Percentiles rank a stretch among this genome's conserved stretches.
phyloP scores from a whole-genome alignment of 306 rosid species.

The Cotoneaster glaucophyllus region DNA sequence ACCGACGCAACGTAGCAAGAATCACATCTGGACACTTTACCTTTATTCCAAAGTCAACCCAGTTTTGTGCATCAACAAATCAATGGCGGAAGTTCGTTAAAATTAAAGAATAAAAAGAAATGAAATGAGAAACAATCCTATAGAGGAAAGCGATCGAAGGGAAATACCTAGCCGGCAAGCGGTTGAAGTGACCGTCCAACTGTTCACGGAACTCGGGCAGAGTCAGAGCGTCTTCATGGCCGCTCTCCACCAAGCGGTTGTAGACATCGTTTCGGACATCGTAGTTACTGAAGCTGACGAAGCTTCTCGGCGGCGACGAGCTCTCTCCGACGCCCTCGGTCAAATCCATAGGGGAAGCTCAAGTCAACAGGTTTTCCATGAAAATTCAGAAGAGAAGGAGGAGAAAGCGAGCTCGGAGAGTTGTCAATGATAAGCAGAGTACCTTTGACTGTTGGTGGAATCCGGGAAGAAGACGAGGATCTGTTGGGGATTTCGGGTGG shows the following conservation, averaged over 20 bases:
- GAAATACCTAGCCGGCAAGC: constrained; percentile 80
- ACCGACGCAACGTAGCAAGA: too few species aligned
- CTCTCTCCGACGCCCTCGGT: constrained; percentile 96
- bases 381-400: constrained; percentile 1
- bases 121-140: not conserved
- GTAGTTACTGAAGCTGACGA: constrained; percentile 50
- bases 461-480: constrained; percentile 17
- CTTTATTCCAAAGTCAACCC: too few species aligned
- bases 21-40: too few species aligned
- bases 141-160: not conserved
- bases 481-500: not conserved
- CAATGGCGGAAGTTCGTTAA: not conserved
- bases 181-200: constrained; percentile 86
- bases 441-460: constrained; percentile 38
- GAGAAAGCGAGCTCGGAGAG: not conserved
- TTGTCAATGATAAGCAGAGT: constrained; percentile 22
- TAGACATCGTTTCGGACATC: constrained; percentile 74
- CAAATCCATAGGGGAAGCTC: constrained; percentile 59
- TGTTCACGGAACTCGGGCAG: constrained; percentile 78
- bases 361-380: constrained; percentile 15
- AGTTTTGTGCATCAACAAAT: not conserved
- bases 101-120: not conserved
- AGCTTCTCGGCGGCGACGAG: constrained; percentile 81
- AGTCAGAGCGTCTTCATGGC: constrained; percentile 51
- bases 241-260: constrained; percentile 63